Evolutionary conservation across 352 stramenopile genomes (phyloP).

Genomic region (Phytophthora macrochlamydospora): DNA sequence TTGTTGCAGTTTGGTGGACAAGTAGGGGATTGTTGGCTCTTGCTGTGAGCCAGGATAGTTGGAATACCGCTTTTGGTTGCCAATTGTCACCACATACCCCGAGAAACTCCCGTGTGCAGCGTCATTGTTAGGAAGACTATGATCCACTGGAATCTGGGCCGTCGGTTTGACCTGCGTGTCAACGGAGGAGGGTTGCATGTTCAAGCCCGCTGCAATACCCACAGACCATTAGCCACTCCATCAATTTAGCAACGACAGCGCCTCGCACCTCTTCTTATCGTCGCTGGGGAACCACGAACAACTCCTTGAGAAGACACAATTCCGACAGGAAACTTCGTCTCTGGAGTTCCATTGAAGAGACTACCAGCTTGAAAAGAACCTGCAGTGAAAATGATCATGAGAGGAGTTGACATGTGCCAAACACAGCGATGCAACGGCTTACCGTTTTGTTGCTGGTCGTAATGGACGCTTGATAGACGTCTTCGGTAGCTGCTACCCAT

Average conservation of each 20-base stretch:
- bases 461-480: conserved; percentile 58
- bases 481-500: conserved; percentile 36
- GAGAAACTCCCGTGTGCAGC: conserved; percentile 29
- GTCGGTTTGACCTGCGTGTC: conserved; percentile 20
- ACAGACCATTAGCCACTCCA: not conserved
- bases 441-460: conserved; percentile 53
- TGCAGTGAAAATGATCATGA: not conserved
- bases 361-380: conserved; percentile 21
- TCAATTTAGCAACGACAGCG: not conserved
- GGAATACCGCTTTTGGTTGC: conserved; percentile 55
- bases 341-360: conserved; percentile 9
- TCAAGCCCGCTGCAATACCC: conserved; percentile 23
- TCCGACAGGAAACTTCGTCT: conserved; percentile 36
- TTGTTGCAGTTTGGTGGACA: conserved; percentile 41
- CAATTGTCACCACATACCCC: conserved; percentile 48
- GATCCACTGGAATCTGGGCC: conserved; percentile 3
- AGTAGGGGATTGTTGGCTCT: conserved; percentile 44
- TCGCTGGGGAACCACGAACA: conserved; percentile 34
- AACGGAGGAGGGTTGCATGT: conserved; percentile 48
- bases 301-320: conserved; percentile 57
- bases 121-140: conserved; percentile 8
- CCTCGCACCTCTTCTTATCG: conserved; percentile 36
- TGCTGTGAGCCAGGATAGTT: conserved; percentile 32
- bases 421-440: conserved; percentile 1
- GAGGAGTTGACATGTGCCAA: not conserved